Evolutionary conservation across 768 basidiomycete species (phyloP).

Genomic region (Mycena chlorophos): DNA sequence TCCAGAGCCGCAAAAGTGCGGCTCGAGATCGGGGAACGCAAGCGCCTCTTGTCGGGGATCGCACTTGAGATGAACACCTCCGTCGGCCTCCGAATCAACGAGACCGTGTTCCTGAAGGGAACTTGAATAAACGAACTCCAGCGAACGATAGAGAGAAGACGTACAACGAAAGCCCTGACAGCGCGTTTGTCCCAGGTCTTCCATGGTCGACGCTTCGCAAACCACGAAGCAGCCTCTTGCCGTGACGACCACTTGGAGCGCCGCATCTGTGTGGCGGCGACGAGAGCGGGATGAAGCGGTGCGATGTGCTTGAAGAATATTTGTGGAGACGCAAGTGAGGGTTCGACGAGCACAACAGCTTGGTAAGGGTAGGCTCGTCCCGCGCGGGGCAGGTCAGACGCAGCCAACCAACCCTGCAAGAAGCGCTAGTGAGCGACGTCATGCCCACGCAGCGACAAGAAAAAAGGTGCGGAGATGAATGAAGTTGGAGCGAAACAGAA

Average conservation of each 20-base stretch:
- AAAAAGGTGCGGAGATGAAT: not conserved
- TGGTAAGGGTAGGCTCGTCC: conserved; percentile 19
- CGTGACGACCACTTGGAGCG: conserved; percentile 29
- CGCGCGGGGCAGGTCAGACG: not conserved
- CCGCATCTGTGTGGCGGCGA: conserved; percentile 25
- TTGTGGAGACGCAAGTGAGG: conserved; percentile 30
- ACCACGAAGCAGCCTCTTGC: conserved; percentile 29
- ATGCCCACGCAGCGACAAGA: conserved; percentile 15
- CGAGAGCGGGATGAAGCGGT: conserved; percentile 16
- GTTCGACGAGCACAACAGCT: conserved; percentile 35
- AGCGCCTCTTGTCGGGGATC: conserved; percentile 45
- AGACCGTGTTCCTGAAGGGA: conserved; percentile 23
- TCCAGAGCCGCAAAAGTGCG: conserved; percentile 43
- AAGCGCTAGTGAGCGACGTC: conserved; percentile 12
- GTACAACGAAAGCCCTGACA: conserved; percentile 29
- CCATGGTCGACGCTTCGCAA: conserved; percentile 30
- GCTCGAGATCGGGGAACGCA: conserved; percentile 45
- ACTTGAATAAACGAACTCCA: not conserved
- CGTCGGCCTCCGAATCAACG: conserved; percentile 2
- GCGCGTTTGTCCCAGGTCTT: conserved; percentile 33
- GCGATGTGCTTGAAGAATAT: conserved; percentile 25
- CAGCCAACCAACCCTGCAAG: not conserved
- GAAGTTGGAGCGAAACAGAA: not conserved
- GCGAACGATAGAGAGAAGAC: conserved; percentile 2
- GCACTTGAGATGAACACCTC: conserved; percentile 43